Evolutionary conservation across 108 stramenopile species (phyloP).

Genomic region (Skeletonema grethae): DNA sequence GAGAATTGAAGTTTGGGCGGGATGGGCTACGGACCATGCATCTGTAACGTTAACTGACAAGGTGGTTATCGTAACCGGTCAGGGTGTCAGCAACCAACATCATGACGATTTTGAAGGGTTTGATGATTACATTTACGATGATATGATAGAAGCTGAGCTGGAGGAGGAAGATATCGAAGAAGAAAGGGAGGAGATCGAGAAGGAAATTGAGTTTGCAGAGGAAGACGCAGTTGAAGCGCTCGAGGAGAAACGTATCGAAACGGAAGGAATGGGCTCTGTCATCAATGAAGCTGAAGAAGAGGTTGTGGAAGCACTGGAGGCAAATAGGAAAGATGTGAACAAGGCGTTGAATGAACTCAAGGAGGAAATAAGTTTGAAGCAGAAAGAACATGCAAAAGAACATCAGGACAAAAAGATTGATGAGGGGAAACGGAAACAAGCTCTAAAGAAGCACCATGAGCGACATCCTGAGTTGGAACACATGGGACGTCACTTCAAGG

Average conservation of each 20-base stretch:
- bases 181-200: slow-evolving; percentile 21
- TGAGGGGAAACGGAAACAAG: not conserved
- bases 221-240: slow-evolving; percentile 33
- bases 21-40: slow-evolving; percentile 82
- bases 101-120: not conserved
- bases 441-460: slow-evolving; percentile 7
- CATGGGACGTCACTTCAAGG: slow-evolving; percentile 15
- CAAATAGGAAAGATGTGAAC: slow-evolving; percentile 25
- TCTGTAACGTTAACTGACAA: slow-evolving; percentile 65
- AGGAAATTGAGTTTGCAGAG: slow-evolving; percentile 28
- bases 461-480: slow-evolving; percentile 6
- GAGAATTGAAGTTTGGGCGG: slow-evolving; percentile 55
- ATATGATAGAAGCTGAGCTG: slow-evolving; percentile 18
- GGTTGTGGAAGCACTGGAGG: slow-evolving; percentile 22
- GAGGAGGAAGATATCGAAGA: slow-evolving; percentile 39
- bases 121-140: slow-evolving; percentile 22
- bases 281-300: slow-evolving; percentile 41
- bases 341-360: slow-evolving; percentile 31
- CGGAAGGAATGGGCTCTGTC: slow-evolving; percentile 3
- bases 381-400: slow-evolving; percentile 6
- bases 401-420: not conserved
- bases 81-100: not conserved
- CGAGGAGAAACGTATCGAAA: slow-evolving; percentile 39
- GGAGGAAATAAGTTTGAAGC: slow-evolving; percentile 31
- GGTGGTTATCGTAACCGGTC: slow-evolving; percentile 29